phyloP scores from a whole-genome alignment of 306 rosid genomes.

The Dalbergia cochinchinensis region DNA sequence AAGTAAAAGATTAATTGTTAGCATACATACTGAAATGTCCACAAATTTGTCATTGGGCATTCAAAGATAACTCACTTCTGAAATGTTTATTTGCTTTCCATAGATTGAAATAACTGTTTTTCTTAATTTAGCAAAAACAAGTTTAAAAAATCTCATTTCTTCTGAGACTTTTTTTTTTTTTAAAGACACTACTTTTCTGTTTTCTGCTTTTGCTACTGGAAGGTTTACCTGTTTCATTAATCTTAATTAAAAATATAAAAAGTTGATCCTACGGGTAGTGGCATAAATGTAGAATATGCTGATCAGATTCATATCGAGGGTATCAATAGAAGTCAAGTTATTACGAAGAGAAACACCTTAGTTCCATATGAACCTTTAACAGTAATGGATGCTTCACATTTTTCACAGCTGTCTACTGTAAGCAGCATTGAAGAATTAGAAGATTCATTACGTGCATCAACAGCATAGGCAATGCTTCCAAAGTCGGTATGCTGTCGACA shows the following conservation, averaged over 20 bases:
- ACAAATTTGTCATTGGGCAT: conserved; percentile 2
- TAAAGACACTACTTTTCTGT: background rate
- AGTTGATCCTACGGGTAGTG: conserved; percentile 3
- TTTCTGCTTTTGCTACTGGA: background rate
- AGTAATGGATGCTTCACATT: conserved; percentile 63
- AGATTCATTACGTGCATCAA: conserved; percentile 68
- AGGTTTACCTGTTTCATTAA: no score
- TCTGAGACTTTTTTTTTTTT: no score
- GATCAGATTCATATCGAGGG: conserved; percentile 34
- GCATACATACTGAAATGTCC: background rate
- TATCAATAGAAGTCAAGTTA: conserved; percentile 30
- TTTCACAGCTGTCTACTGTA: conserved; percentile 56
- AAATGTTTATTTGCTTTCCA: background rate
- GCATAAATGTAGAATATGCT: conserved; percentile 7
- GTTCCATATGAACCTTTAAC: conserved; percentile 96
- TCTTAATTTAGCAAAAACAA: no score
- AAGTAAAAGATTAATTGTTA: background rate
- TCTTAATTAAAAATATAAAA: conserved; percentile 16
- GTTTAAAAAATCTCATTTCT: no score
- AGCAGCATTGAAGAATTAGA: conserved; percentile 55
- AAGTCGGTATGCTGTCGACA: conserved; percentile 91
- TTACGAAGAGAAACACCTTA: conserved; percentile 62
- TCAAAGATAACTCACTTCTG: background rate
- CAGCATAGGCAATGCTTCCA: conserved; percentile 89
- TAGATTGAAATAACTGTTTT: background rate